Base-by-base conservation (phyloP, 768 basidiomycete genomes). In the Termitomyces sp. region DNA sequence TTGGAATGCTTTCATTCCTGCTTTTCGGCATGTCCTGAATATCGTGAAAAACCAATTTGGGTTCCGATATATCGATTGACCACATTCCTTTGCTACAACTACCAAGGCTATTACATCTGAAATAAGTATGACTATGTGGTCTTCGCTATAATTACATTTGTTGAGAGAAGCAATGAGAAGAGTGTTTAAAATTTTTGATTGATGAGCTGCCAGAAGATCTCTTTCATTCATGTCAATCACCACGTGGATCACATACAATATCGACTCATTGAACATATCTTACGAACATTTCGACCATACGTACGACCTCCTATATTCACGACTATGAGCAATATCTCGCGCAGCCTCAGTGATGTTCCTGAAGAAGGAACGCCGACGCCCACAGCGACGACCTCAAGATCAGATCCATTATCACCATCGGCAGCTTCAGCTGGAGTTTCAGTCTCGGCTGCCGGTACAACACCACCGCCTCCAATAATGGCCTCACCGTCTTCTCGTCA, bases 341-440 rank as follows among this genome's bases (percentile, higher is more conserved):
- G 64, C 38, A 65, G 66, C 53, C 63, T 73, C 51, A 65, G 64
- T 26, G 70, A 73, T 56, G 71, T 71, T 3, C 71, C 68, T 21
- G 71, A 73, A 52, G 70, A 73, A 60, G 61, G 58, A 4, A 30
- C 59, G 1, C 50, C 57, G 50, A 62, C 65, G 2, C 60, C 69
- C 24, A 53, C 52, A 45, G 21, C 35, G 24, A 38, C 43, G 19
- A 60, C 55, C 50, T 45, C 60, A 21, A 49, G 54, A 52, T 32
- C 54, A 47, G 60, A 57, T 34, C 42, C 37, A 22, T 35, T 51
- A 21, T 42, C 54, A 10, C 24, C 19, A 17, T 41, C 45, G 28
- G 10, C 54, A 17, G 21, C 32, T 14, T 24, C 22, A 37, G 35
- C 15, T 17, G 45, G 40, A 21, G 6, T n/a, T 14, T 51, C 26